Base-by-base conservation (phyloP, 352 stramenopile species). In the Phytopythium sindhum region DNA sequence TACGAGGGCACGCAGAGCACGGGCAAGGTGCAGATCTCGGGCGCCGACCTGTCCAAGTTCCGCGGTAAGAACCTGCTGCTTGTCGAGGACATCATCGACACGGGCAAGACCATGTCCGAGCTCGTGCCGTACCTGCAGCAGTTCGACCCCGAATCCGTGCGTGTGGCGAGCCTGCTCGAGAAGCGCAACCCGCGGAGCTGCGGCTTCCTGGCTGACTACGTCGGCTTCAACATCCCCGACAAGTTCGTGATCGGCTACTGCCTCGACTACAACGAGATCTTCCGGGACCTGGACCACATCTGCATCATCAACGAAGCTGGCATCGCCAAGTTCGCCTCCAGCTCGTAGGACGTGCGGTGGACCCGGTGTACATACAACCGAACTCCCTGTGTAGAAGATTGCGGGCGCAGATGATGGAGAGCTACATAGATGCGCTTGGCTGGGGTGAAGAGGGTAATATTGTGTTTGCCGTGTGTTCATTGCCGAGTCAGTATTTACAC, bases 51-150 rank as follows among this genome's bases (percentile, higher is more conserved):
- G 53, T 48, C 84, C 55, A 93, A 97, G 62, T 92, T 97, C 67
- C 84, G 89, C 65, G 89, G 80, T 54, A 95, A 93, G 67, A 75
- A 98, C 68, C 78, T 99, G 55, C 73, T 99, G 47, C 73, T 99
- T 10, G 90, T 99, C 9, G 97, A 99, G 75, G 97, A 99, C 76
- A 99, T 99, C 72, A 95, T 99, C 63, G 97, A 99, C 80, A 98
- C 97, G 57, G 96, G 96, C 73, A 91, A 85, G 41, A 98, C 96
- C 41, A 96, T 98, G 82, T 67, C 78, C 54, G 86, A 97, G 68
- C 80, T 98, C 55, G 75, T 98, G 39, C 93, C 93, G 41, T 71
- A 92, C 53, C 77, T 99, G 29, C 62, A 89, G 63, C 70, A 86
- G 65, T 81, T 88, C 68, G 84, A 81, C 35, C 87, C 89, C 12